Evolutionary conservation across 2,329 filamentous ascomycete species (phyloP).

Genomic region (Aureobasidium sp.): DNA sequence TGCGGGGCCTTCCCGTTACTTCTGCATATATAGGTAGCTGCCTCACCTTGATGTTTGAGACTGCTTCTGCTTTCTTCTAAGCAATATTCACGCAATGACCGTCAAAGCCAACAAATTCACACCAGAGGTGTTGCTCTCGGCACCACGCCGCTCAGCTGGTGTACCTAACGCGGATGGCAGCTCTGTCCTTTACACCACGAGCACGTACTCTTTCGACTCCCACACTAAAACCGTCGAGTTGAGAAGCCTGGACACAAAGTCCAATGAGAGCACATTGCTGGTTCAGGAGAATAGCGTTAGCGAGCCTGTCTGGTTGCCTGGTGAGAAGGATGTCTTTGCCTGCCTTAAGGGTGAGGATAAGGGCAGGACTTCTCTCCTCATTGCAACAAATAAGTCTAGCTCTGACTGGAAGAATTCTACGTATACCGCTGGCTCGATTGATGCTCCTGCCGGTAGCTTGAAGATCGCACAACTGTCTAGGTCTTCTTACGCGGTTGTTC

Average conservation of each 20-base stretch:
- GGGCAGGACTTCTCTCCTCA: slow-evolving; percentile 30
- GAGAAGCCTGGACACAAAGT: slow-evolving; percentile 59
- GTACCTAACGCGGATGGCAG: slow-evolving; percentile 60
- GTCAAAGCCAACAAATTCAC: slow-evolving; percentile 63
- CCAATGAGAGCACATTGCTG: slow-evolving; percentile 56
- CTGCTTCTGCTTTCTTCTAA: too few relatives aligned
- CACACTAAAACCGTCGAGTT: slow-evolving; percentile 63
- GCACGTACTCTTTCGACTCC: slow-evolving; percentile 70
- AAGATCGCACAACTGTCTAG: slow-evolving; percentile 33
- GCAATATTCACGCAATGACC: slow-evolving; percentile 48
- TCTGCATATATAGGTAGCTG: not conserved
- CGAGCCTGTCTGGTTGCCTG: slow-evolving; percentile 69
- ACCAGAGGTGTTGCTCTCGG: slow-evolving; percentile 66
- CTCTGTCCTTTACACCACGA: slow-evolving; percentile 58
- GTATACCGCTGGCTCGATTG: slow-evolving; percentile 34
- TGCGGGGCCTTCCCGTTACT: not conserved
- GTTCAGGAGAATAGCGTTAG: slow-evolving; percentile 56
- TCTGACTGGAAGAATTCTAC: slow-evolving; percentile 17
- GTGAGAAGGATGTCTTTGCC: slow-evolving; percentile 51
- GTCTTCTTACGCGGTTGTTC: slow-evolving; percentile 35
- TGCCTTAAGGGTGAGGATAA: slow-evolving; percentile 40
- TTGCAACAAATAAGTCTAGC: slow-evolving; percentile 18
- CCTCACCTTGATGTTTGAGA: slow-evolving; percentile 7
- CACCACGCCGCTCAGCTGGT: slow-evolving; percentile 62
- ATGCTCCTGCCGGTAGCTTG: slow-evolving; percentile 40